Conservation (phyloP, 192 early-diverging fungal species). For the Chytriomyces hyalinus region DNA sequence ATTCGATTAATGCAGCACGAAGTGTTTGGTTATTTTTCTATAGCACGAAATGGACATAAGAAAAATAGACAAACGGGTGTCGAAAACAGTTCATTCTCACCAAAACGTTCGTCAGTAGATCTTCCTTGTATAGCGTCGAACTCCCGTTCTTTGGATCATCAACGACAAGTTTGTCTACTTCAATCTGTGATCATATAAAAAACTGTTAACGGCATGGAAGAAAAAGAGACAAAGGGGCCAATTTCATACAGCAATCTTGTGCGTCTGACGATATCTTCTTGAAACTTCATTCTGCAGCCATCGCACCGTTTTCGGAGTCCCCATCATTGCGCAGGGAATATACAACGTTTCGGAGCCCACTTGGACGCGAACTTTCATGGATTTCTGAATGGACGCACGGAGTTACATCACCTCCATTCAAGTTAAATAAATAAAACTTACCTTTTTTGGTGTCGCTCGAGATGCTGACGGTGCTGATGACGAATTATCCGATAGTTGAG, state of each 20-base stretch:
- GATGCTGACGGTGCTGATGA: neutral
- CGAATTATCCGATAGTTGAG: neutral
- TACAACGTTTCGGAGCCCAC: neutral
- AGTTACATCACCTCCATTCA: neutral
- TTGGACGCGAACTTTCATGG: slow-evolving; percentile 20
- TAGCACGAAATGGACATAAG: too few species aligned
- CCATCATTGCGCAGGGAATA: slow-evolving; percentile 5
- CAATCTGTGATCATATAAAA: slow-evolving; percentile 3
- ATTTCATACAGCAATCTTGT: slow-evolving; percentile 5
- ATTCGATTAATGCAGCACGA: too few species aligned
- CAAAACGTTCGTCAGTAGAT: neutral
- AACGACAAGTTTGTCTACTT: slow-evolving; percentile 18
- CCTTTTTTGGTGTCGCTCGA: neutral
- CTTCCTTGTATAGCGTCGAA: neutral
- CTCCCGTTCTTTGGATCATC: neutral
- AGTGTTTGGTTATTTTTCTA: too few species aligned
- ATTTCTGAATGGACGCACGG: neutral
- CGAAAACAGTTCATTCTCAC: neutral
- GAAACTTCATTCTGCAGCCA: slow-evolving; percentile 28
- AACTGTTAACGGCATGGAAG: neutral
- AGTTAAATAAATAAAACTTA: neutral
- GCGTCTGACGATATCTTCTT: slow-evolving; percentile 10
- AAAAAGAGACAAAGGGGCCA: neutral
- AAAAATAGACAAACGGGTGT: too few species aligned
- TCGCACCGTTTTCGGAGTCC: slow-evolving; percentile 25